A percentile compares a stretch with the other conserved stretches of the same genome.
These are phyloP conservation scores for Rhodotorula babjevae DNA, from an alignment of 768 basidiomycete species.

Conservation along the genomic window DNA sequence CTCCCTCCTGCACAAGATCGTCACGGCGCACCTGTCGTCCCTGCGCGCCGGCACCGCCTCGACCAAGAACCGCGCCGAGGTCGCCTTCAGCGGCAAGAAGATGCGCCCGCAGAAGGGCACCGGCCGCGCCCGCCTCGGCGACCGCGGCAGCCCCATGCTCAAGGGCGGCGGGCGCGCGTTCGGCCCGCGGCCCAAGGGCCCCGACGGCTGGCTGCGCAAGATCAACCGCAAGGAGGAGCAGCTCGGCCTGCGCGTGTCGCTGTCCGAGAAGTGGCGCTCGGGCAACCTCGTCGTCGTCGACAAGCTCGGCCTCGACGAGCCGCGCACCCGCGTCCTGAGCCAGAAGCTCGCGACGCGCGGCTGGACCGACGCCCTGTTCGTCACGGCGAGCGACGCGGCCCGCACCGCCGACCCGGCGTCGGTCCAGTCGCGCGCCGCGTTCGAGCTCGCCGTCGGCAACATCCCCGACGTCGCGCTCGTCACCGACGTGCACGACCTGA, in stretches of 20 bases:
- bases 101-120: slow-evolving; percentile 86
- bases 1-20: slow-evolving; percentile 88
- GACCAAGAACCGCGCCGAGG: slow-evolving; percentile 87
- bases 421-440: slow-evolving; percentile 33
- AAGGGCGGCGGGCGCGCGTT: slow-evolving; percentile 89
- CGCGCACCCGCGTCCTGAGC: slow-evolving; percentile 65
- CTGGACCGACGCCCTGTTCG: slow-evolving; percentile 70
- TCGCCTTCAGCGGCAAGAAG: slow-evolving; percentile 81
- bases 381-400: slow-evolving; percentile 49
- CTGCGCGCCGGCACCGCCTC: slow-evolving; percentile 86
- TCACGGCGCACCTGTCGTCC: slow-evolving; percentile 77
- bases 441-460: slow-evolving; percentile 65
- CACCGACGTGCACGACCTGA: slow-evolving; percentile 59
- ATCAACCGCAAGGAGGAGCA: slow-evolving; percentile 86
- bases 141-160: slow-evolving; percentile 77
- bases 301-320: slow-evolving; percentile 64
- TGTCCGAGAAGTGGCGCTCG: slow-evolving; percentile 76
- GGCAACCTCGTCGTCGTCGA: slow-evolving; percentile 69
- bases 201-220: slow-evolving; percentile 80
- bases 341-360: slow-evolving; percentile 62
- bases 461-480: slow-evolving; percentile 64
- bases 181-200: slow-evolving; percentile 66
- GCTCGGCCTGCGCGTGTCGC: slow-evolving; percentile 86
- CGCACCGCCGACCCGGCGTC: too few species aligned
- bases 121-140: slow-evolving; percentile 83